Percentiles rank a stretch among this genome's conserved stretches.
These are phyloP conservation scores for Ailanthus altissimus DNA, from an alignment of 345 rosid genomes.

Conservation along the genomic window DNA sequence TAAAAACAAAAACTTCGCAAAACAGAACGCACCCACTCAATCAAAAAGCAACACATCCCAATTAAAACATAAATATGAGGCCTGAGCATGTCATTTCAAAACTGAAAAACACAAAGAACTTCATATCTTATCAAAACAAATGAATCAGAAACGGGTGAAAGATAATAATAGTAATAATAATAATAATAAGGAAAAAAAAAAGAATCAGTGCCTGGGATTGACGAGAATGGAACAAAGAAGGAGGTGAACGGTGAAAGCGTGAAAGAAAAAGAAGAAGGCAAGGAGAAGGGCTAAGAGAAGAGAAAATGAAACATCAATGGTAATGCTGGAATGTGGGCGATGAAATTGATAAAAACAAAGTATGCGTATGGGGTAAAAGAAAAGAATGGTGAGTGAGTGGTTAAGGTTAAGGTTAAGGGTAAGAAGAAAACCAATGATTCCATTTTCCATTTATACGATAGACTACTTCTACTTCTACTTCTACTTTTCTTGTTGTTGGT, in stretches of 20 bases:
- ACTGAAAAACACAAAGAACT: too few species aligned
- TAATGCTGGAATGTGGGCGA: neutral
- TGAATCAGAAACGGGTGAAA: neutral
- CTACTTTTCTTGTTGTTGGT: neutral
- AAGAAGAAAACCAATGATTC: slow-evolving; percentile 40
- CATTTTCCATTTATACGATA: slow-evolving; percentile 26
- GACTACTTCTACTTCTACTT: neutral
- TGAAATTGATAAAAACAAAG: slow-evolving; percentile 6
- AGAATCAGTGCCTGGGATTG: slow-evolving; percentile 15
- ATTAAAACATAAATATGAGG: neutral
- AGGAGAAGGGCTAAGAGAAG: neutral
- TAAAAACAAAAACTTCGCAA: neutral
- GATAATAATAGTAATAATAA: neutral
- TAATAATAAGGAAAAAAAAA: too few species aligned
- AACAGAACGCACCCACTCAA: neutral
- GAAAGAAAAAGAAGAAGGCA: neutral
- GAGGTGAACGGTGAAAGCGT: neutral
- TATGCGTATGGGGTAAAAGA: slow-evolving; percentile 9
- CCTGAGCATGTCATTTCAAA: neutral
- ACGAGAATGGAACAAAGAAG: neutral
- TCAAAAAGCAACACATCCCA: neutral
- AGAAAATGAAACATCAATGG: slow-evolving; percentile 11
- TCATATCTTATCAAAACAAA: neutral
- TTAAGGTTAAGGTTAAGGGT: slow-evolving; percentile 21
- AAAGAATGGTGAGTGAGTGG: slow-evolving; percentile 22